Base-by-base conservation (phyloP, 306 rosid species). In the Fragaria ananassa region DNA sequence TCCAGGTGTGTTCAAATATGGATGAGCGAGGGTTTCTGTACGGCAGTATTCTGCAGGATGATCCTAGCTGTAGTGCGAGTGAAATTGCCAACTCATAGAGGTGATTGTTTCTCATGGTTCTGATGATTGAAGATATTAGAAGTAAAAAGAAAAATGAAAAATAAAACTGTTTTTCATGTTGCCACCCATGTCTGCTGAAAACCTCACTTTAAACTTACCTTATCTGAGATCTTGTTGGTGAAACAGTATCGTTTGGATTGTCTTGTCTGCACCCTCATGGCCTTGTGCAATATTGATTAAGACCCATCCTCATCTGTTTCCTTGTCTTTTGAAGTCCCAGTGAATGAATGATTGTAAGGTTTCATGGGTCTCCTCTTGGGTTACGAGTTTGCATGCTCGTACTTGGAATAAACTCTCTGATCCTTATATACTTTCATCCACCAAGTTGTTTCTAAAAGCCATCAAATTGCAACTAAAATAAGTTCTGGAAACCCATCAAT, bases 391-490 rank as follows among this genome's bases (percentile, higher is more conserved):
- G 25, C 27, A 15, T 5, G 23, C 62, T 35, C 66, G 11, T 42
- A 11, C 46, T 9, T 39, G 34, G 53, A 54, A 11, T 42, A 42
- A 34, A 58, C 69, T 25, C 15, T 42, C 57, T 21, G 45, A 44
- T 6, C 58, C 56, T 29, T 71, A 10, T 63, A 42, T 23, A 72
- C 72, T 64, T 42, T 31, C 47, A 44, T 62, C 56, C 74, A 73
- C 57, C 6, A 45, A 68, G 31, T 25, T 79, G 68, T 74, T 75
- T 18, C 23, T 17, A 41, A 18, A 25, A 78, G 71, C 78, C 42
- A 71, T 62, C 23, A 42, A 73, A 70, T 74, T 77, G 41, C 65
- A 49, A 73, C 14, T 66, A 35, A 14, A 21, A 62, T 6, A 9
- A 53, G 18, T 51, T 15, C 44, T 8, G 44, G 68, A 63, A 31